These are phyloP conservation scores for Vitellaria paradoxa DNA, from an alignment of 179 eudicot species.

Conservation along the genomic window DNA sequence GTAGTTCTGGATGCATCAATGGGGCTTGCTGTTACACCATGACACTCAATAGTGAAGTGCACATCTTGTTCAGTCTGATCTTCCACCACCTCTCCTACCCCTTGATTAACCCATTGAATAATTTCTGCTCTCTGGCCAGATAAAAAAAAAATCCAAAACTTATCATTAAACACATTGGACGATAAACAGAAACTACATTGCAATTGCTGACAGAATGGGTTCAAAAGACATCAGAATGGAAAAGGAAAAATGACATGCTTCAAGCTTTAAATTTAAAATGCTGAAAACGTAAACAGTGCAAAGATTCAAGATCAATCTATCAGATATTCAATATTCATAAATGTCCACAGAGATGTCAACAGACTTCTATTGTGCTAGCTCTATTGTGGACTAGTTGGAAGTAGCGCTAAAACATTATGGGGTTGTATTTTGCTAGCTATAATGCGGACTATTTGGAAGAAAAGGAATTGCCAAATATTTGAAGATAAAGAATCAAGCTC, in stretches of 20 bases:
- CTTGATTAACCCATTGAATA: constrained; percentile 75
- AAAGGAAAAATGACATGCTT: not conserved
- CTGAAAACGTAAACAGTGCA: not conserved
- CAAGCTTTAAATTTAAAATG: too few species aligned
- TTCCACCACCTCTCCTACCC: constrained; percentile 68
- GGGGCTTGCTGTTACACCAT: constrained; percentile 49
- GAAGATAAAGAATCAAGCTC: too few species aligned
- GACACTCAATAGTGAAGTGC: constrained; percentile 73
- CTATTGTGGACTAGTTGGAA: too few species aligned
- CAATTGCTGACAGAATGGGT: not conserved
- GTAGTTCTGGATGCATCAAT: constrained; percentile 33
- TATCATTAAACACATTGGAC: constrained; percentile 9
- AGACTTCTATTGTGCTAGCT: not conserved
- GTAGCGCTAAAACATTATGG: too few species aligned
- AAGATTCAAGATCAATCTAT: constrained; percentile 9
- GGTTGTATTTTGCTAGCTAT: too few species aligned
- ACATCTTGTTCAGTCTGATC: constrained; percentile 37
- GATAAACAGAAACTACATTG: not conserved
- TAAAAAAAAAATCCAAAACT: constrained; percentile 9
- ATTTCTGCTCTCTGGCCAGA: constrained; percentile 69
- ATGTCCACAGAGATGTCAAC: not conserved
- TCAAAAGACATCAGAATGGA: constrained; percentile 6
- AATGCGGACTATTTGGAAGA: too few species aligned
- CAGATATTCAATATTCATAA: constrained; percentile 1
- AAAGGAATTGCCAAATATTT: too few species aligned